Conservation (phyloP, 345 rosid genomes). For the Trapa bicornis region DNA sequence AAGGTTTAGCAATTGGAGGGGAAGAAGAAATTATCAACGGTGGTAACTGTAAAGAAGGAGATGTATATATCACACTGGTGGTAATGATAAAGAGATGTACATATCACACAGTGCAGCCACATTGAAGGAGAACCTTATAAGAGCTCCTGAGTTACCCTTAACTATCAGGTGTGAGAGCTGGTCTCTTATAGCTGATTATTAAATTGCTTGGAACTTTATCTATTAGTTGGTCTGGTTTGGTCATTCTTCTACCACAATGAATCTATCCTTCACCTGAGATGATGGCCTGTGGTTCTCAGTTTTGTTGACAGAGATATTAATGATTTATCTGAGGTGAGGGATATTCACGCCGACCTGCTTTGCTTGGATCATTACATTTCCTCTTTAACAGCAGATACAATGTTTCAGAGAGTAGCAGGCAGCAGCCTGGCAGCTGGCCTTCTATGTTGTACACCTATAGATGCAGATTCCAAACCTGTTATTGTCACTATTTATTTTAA, state of each 20-base stretch:
- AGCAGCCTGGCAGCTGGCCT: no score
- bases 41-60: no score
- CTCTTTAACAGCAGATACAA: no score
- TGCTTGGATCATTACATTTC: no score
- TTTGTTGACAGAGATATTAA: background rate
- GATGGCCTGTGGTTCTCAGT: background rate
- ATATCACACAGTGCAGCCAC: background rate
- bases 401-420: no score
- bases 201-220: background rate
- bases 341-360: no score
- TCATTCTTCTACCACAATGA: no score
- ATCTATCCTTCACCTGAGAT: background rate
- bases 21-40: constrained; percentile 9
- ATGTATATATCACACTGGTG: constrained; percentile 17
- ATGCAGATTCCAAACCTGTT: no score
- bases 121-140: background rate
- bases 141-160: background rate
- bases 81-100: constrained; percentile 11
- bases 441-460: no score
- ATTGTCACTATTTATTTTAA: no score
- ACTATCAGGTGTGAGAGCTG: background rate
- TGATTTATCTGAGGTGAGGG: no score
- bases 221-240: background rate
- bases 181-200: background rate
- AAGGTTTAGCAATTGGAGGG: constrained; percentile 24